These are phyloP conservation scores for Aureobasidium sp. DNA, from an alignment of 2,329 filamentous ascomycete species.

Conservation along the genomic window DNA sequence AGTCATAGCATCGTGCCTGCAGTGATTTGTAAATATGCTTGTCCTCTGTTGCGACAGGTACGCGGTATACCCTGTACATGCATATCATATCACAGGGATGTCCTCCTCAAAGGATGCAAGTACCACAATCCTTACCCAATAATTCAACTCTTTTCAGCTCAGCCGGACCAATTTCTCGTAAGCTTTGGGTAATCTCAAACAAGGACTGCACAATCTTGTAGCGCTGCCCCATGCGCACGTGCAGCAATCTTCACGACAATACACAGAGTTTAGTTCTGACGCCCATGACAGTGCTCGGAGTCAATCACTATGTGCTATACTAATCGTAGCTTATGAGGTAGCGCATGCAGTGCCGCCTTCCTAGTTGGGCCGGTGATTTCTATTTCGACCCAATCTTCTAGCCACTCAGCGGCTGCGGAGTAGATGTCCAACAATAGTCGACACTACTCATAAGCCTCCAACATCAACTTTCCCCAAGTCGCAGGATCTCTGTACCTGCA, in stretches of 20 bases:
- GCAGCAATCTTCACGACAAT: background rate
- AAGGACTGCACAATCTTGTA: background rate
- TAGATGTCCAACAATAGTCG: background rate
- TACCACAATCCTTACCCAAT: background rate
- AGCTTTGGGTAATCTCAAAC: constrained; percentile 4
- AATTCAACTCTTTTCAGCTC: background rate
- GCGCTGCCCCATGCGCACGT: background rate
- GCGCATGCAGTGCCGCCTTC: background rate
- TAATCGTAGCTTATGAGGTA: background rate
- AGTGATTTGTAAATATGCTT: background rate
- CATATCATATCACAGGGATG: background rate
- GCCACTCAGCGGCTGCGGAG: background rate
- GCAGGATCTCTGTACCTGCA: background rate
- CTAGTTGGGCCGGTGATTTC: background rate
- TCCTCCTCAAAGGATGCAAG: background rate
- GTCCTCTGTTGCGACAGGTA: background rate
- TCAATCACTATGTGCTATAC: background rate
- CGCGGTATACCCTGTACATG: background rate
- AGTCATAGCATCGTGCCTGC: background rate
- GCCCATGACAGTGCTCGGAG: background rate
- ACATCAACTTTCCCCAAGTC: background rate
- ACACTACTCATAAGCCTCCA: background rate
- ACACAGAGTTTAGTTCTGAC: background rate
- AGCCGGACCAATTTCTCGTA: background rate
- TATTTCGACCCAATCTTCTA: background rate